Evolutionary conservation across 345 rosid species (phyloP).

Genomic region (Microcos paniculata): DNA sequence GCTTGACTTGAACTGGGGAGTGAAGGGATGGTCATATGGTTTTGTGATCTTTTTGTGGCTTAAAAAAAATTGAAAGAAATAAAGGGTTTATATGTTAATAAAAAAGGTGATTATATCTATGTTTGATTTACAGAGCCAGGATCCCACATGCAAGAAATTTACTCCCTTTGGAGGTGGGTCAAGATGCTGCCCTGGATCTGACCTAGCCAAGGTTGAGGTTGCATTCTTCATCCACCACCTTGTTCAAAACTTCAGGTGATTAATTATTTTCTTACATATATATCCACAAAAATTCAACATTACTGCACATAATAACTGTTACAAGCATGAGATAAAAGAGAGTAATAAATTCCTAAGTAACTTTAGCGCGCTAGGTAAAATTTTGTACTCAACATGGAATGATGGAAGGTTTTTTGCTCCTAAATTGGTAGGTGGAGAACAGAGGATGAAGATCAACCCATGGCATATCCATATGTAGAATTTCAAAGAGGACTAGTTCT

Average conservation of each 20-base stretch:
- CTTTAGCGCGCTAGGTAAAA: background rate
- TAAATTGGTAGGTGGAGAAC: slow-evolving; percentile 38
- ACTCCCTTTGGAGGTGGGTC: slow-evolving; percentile 67
- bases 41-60: background rate
- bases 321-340: background rate
- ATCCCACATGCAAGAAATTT: slow-evolving; percentile 50
- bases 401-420: background rate
- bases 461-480: slow-evolving; percentile 55
- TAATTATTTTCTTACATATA: background rate
- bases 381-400: background rate
- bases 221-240: slow-evolving; percentile 66
- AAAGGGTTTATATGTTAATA: background rate
- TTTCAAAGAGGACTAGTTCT: slow-evolving; percentile 40
- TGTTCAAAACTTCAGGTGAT: slow-evolving; percentile 50
- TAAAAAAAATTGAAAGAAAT: background rate
- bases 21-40: background rate
- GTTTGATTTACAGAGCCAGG: slow-evolving; percentile 29
- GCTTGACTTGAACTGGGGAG: background rate
- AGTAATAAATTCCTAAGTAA: background rate
- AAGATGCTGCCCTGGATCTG: slow-evolving; percentile 64
- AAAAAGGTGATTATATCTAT: too few relatives aligned
- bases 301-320: background rate
- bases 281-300: background rate
- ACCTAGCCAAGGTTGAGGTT: slow-evolving; percentile 61
- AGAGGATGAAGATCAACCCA: slow-evolving; percentile 36